A percentile compares a stretch with the other conserved stretches of the same genome.
Evolutionary conservation across 2,329 filamentous ascomycete species (phyloP).

Genomic region (Penicillium griseofulvum): DNA sequence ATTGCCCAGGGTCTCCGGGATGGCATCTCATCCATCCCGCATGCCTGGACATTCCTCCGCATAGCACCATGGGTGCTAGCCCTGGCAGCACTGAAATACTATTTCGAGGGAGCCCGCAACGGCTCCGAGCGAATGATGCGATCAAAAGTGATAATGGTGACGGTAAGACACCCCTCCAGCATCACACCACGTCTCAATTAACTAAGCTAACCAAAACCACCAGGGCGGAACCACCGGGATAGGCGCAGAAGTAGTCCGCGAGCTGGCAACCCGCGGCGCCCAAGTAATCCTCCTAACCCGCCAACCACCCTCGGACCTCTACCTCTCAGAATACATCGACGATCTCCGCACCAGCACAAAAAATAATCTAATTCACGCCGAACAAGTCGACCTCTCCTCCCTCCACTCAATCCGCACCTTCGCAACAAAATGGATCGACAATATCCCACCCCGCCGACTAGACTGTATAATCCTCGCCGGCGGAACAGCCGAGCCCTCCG

Average conservation of each 20-base stretch:
- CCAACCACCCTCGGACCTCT: slow-evolving; percentile 75
- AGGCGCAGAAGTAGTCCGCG: slow-evolving; percentile 71
- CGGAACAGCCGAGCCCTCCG: slow-evolving; percentile 61
- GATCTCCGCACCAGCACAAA: slow-evolving; percentile 73
- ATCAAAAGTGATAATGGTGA: slow-evolving; percentile 89
- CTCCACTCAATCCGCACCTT: slow-evolving; percentile 90
- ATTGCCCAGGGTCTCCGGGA: slow-evolving; percentile 54
- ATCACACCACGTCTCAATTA: neutral
- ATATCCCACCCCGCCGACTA: slow-evolving; percentile 79
- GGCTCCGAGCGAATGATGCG: slow-evolving; percentile 79
- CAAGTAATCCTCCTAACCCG: slow-evolving; percentile 89
- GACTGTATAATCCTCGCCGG: slow-evolving; percentile 91
- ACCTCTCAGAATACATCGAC: slow-evolving; percentile 88
- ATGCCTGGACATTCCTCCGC: slow-evolving; percentile 54
- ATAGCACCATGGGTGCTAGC: slow-evolving; percentile 52
- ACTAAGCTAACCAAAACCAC: slow-evolving; percentile 11
- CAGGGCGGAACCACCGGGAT: slow-evolving; percentile 89
- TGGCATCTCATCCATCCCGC: slow-evolving; percentile 55
- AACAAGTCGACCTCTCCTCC: slow-evolving; percentile 85
- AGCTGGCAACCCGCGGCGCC: slow-evolving; percentile 76
- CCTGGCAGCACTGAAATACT: slow-evolving; percentile 66
- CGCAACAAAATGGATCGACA: slow-evolving; percentile 97
- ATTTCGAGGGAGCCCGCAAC: slow-evolving; percentile 73
- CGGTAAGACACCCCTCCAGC: slow-evolving; percentile 51
- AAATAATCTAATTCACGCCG: slow-evolving; percentile 89